A percentile compares a stretch with the other conserved stretches of the same genome.
Evolutionary conservation across 208 protist species (phyloP).

Genomic region (Wallacemonas collosoma): DNA sequence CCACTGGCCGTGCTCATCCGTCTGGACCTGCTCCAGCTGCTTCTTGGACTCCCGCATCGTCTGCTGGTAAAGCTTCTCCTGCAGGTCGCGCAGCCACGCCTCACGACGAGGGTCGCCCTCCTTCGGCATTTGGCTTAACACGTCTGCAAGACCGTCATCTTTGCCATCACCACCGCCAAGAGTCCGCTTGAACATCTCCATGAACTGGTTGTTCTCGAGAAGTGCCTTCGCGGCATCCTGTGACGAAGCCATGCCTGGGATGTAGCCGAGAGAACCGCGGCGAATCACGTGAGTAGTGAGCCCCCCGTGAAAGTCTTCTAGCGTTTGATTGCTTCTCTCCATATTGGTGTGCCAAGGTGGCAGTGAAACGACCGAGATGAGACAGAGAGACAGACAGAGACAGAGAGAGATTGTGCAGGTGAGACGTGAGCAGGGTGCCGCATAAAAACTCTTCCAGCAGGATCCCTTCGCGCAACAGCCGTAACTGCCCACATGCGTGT

Average conservation of each 20-base stretch:
- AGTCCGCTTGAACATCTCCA: constrained; percentile 77
- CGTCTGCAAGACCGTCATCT: background rate
- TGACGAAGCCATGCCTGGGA: constrained; percentile 2
- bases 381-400: constrained; percentile 10
- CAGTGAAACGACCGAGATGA: background rate
- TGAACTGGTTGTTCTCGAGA: constrained; percentile 80
- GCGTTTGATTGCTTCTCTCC: no score
- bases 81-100: constrained; percentile 72
- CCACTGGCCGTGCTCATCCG: constrained; percentile 89
- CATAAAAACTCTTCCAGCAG: no score
- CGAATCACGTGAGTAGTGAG: background rate
- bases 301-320: no score
- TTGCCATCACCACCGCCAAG: constrained; percentile 35
- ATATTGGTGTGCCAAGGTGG: no score
- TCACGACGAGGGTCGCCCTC: constrained; percentile 73
- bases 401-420: background rate
- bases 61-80: constrained; percentile 68
- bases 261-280: background rate
- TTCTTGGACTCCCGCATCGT: constrained; percentile 53
- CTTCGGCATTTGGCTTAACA: constrained; percentile 68
- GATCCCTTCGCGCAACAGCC: no score
- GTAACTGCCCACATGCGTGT: no score
- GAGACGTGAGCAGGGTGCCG: background rate
- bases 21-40: constrained; percentile 83
- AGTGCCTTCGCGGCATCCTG: constrained; percentile 55